A percentile compares a stretch with the other conserved stretches of the same genome.
phyloP scores from a whole-genome alignment of 768 basidiomycete genomes.

The Tricholoma terreum region DNA sequence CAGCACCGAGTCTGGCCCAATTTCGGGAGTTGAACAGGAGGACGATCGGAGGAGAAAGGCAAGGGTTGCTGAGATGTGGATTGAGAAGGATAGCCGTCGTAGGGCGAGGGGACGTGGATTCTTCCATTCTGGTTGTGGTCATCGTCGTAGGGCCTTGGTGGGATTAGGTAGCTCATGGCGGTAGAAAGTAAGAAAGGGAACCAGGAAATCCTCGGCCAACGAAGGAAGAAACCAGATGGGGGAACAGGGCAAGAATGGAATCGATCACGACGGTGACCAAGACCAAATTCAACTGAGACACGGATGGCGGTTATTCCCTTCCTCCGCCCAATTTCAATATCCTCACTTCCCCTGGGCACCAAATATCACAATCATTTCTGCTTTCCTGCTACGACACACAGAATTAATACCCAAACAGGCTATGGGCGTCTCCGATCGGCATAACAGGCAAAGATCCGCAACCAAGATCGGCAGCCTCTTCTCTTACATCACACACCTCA shows the following conservation, averaged over 20 bases:
- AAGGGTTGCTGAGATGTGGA: not conserved
- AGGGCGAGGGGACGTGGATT: conserved; percentile 8
- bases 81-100: conserved; percentile 8
- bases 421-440: not conserved
- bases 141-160: conserved; percentile 7
- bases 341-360: no score
- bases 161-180: conserved; percentile 24
- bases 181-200: not conserved
- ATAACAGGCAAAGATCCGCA: not conserved
- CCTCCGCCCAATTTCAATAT: not conserved
- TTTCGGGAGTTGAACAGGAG: conserved; percentile 47
- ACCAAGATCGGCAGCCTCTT: not conserved
- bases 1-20: conserved; percentile 76
- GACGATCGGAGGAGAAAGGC: conserved; percentile 17
- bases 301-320: not conserved
- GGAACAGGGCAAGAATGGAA: conserved; percentile 4
- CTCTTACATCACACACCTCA: not conserved
- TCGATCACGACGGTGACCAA: conserved; percentile 1
- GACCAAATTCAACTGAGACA: conserved; percentile 10
- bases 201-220: not conserved
- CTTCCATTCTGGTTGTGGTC: conserved; percentile 10
- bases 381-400: no score
- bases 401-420: not conserved
- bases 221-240: conserved; percentile 4
- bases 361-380: not conserved